Evolutionary conservation across 441 rosid genomes (phyloP).

Genomic region (Gossypium davidsonii): DNA sequence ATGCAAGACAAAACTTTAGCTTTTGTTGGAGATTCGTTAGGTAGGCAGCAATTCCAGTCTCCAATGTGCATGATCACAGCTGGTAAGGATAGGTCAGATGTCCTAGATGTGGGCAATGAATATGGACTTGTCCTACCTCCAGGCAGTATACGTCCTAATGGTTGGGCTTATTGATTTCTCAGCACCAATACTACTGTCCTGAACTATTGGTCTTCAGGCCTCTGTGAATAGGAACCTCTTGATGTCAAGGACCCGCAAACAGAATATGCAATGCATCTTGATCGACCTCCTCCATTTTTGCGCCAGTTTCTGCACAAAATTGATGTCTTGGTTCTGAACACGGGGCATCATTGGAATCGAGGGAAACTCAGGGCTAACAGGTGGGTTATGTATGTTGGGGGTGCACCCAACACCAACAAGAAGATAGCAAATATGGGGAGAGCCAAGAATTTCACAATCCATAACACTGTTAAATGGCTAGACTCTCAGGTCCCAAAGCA

Average conservation of each 20-base stretch:
- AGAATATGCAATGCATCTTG: slow-evolving; percentile 86
- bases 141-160: slow-evolving; percentile 62
- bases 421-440: slow-evolving; percentile 56
- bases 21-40: slow-evolving; percentile 91
- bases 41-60: slow-evolving; percentile 88
- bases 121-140: slow-evolving; percentile 52
- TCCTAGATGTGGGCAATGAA: slow-evolving; percentile 61
- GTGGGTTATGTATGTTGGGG: slow-evolving; percentile 79
- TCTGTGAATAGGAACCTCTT: slow-evolving; percentile 66
- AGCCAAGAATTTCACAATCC: slow-evolving; percentile 76
- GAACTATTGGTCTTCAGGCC: slow-evolving; percentile 78
- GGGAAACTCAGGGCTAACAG: slow-evolving; percentile 67
- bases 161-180: slow-evolving; percentile 80
- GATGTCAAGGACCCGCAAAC: slow-evolving; percentile 42
- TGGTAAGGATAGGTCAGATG: slow-evolving; percentile 49
- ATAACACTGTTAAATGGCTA: slow-evolving; percentile 73
- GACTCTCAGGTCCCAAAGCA: slow-evolving; percentile 57
- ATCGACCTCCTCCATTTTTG: slow-evolving; percentile 79
- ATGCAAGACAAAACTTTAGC: slow-evolving; percentile 78
- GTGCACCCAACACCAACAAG: slow-evolving; percentile 50
- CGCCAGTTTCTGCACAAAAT: slow-evolving; percentile 45
- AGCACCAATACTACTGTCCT: slow-evolving; percentile 74
- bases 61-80: slow-evolving; percentile 88
- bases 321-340: slow-evolving; percentile 75
- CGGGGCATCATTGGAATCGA: slow-evolving; percentile 91